A percentile compares a stretch with the other conserved stretches of the same genome.
Conservation (phyloP, 768 basidiomycete species). For the Suillus decipiens region DNA sequence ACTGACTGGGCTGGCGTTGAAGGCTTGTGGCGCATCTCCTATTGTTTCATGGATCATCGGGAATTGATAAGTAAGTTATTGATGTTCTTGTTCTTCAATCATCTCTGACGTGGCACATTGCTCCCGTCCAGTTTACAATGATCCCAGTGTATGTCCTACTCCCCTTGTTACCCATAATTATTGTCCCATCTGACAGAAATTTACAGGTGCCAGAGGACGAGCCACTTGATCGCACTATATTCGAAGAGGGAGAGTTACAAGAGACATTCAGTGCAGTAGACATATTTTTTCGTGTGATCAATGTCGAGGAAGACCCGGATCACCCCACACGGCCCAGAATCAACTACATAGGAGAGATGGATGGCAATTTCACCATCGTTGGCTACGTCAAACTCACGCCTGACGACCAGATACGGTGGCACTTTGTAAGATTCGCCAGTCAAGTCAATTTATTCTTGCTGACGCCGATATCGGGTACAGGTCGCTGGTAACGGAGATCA, state of each 20-base stretch:
- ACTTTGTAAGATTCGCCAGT: slow-evolving; percentile 50
- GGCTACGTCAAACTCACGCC: slow-evolving; percentile 58
- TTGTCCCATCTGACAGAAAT: slow-evolving; percentile 7
- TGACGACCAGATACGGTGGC: slow-evolving; percentile 62
- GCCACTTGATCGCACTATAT: slow-evolving; percentile 45
- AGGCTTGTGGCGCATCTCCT: slow-evolving; percentile 63
- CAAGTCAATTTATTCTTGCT: slow-evolving; percentile 3
- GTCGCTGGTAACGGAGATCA: slow-evolving; percentile 52
- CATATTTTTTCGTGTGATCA: slow-evolving; percentile 46
- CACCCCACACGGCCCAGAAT: slow-evolving; percentile 56
- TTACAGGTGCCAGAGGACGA: slow-evolving; percentile 31
- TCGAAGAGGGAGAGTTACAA: slow-evolving; percentile 49
- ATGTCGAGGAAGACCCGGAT: slow-evolving; percentile 43
- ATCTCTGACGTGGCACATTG: slow-evolving; percentile 8
- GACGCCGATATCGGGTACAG: slow-evolving; percentile 29
- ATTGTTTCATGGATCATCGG: slow-evolving; percentile 69
- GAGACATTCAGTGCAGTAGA: slow-evolving; percentile 55
- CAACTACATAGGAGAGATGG: slow-evolving; percentile 53
- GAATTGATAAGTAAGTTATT: slow-evolving; percentile 57
- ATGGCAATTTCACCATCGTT: slow-evolving; percentile 48
- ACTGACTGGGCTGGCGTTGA: slow-evolving; percentile 43
- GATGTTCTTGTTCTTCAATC: not conserved
- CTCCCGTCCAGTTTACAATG: slow-evolving; percentile 50
- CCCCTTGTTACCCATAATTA: not conserved
- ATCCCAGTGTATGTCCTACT: slow-evolving; percentile 29